Evolutionary conservation across 352 stramenopile species (phyloP), one percentile per base, ranked within the genome.

Genomic region (Phytophthora crassamura): DNA sequence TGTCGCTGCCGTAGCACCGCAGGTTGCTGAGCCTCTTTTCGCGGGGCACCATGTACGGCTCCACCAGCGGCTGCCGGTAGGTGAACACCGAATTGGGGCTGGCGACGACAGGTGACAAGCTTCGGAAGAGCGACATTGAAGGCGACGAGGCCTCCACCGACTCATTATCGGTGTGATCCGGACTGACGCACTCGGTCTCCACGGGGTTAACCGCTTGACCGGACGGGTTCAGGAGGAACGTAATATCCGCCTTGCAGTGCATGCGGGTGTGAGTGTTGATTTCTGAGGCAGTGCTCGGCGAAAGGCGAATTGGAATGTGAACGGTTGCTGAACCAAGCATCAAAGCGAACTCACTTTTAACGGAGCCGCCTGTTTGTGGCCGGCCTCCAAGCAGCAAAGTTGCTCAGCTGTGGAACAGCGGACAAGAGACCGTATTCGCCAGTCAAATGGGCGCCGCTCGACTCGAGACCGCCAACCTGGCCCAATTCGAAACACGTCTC

Each of bases 231-330:
- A 78, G 61, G 39, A 75, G 45, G 55, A 78, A 78, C 14, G 66
- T 60, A 61, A 78, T 78, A 41, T 75, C 61, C 38, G 70, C 58
- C 53, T 78, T 78, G 51, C 51, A 67, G 56, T 67, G 57, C 70
- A 78, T 78, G 15, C 16, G 43, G 12, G 11, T 34, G 38, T 25
- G 32, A n/a, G n/a, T n/a, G n/a, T n/a, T 16, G 28, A 45, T 32
- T 40, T 28, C 7, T 20, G 28, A 36, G 49, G 45, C 53, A 41
- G 20, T 62, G 34, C 18, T 56, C 5, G 14, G 22, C 18, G 20
- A 42, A 52, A 50, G 30, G 45, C 34, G 33, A 64, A 54, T 69
- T 61, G 22, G 36, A 59, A 43, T 64, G 45, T 69, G 52, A 60
- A 11, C 11, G 22, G 32, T 35, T 11, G 38, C 20, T 18, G 7